phyloP scores from a whole-genome alignment of 1,284 basidiomycete species.

The Pulveroboletus sp. region DNA sequence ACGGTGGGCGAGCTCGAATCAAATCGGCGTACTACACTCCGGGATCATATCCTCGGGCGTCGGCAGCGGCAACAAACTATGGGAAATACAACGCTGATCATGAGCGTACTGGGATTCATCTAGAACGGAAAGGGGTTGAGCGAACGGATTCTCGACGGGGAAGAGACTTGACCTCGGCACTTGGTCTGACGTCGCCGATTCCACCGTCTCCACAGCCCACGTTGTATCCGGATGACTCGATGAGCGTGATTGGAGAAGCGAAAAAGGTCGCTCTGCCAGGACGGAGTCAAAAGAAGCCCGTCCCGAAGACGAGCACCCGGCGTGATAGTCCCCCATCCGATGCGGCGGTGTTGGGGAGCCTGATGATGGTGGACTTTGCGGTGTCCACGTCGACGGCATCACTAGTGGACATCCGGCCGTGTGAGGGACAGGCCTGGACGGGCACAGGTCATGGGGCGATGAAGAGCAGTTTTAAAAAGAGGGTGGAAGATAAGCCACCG shows the following conservation, averaged over 20 bases:
- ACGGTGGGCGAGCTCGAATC: constrained; percentile 55
- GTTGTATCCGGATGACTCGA: constrained; percentile 66
- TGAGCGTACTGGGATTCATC: constrained; percentile 29
- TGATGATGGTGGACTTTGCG: constrained; percentile 57
- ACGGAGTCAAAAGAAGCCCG: constrained; percentile 34
- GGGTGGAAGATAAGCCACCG: constrained; percentile 60
- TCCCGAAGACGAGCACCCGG: constrained; percentile 19
- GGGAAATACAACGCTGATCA: constrained; percentile 33
- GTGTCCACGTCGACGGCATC: constrained; percentile 35
- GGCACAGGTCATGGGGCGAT: not conserved
- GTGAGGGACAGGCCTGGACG: constrained; percentile 16
- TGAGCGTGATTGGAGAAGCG: constrained; percentile 51
- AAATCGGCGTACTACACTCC: constrained; percentile 65
- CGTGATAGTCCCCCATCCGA: constrained; percentile 37
- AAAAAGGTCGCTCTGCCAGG: constrained; percentile 27
- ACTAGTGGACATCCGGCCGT: constrained; percentile 32
- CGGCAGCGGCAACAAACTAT: constrained; percentile 37
- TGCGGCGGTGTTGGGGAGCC: constrained; percentile 47
- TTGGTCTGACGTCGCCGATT: constrained; percentile 47
- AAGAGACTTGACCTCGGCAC: constrained; percentile 48
- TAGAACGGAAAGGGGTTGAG: constrained; percentile 30
- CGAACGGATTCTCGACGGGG: constrained; percentile 45
- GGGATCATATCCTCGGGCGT: constrained; percentile 51
- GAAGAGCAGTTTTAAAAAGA: constrained; percentile 28
- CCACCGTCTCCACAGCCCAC: constrained; percentile 53